phyloP scores from a whole-genome alignment of 2,329 filamentous ascomycete genomes.

The Pestalotiopsis fici region DNA sequence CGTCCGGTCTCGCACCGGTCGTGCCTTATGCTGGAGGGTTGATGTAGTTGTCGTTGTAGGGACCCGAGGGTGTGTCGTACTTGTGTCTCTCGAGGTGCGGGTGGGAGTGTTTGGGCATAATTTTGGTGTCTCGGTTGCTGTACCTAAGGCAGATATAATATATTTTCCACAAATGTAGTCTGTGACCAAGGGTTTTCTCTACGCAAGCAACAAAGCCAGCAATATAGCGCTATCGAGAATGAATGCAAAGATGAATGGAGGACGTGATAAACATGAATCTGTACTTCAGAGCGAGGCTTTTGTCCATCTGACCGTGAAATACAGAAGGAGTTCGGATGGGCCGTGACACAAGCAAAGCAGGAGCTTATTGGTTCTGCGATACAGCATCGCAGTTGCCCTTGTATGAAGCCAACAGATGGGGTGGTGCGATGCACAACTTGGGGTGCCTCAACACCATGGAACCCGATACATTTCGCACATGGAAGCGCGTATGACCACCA shows the following conservation, averaged over 20 bases:
- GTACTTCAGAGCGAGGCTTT: not conserved
- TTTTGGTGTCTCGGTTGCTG: too few relatives aligned
- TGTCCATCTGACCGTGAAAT: too few relatives aligned
- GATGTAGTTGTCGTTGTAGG: too few relatives aligned
- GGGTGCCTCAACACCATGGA: too few relatives aligned
- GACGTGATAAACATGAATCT: not conserved
- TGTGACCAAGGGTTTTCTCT: not conserved
- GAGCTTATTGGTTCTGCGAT: not conserved
- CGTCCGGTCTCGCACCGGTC: too few relatives aligned
- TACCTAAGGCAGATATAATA: not conserved
- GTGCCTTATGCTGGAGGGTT: too few relatives aligned
- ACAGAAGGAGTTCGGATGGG: not conserved
- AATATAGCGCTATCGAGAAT: not conserved
- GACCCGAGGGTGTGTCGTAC: too few relatives aligned
- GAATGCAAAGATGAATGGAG: not conserved
- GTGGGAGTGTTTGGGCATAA: too few relatives aligned
- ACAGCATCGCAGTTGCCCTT: not conserved
- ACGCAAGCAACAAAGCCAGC: not conserved
- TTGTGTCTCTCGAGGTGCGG: too few relatives aligned
- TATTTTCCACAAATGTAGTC: not conserved
- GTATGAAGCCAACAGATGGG: not conserved
- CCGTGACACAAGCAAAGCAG: not conserved
- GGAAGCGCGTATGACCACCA: too few relatives aligned
- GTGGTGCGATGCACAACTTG: not conserved
- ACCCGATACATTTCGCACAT: too few relatives aligned